A percentile compares a stretch with the other conserved stretches of the same genome.
phyloP scores from a whole-genome alignment of 345 rosid species.

The Lenwebbia sp. region DNA sequence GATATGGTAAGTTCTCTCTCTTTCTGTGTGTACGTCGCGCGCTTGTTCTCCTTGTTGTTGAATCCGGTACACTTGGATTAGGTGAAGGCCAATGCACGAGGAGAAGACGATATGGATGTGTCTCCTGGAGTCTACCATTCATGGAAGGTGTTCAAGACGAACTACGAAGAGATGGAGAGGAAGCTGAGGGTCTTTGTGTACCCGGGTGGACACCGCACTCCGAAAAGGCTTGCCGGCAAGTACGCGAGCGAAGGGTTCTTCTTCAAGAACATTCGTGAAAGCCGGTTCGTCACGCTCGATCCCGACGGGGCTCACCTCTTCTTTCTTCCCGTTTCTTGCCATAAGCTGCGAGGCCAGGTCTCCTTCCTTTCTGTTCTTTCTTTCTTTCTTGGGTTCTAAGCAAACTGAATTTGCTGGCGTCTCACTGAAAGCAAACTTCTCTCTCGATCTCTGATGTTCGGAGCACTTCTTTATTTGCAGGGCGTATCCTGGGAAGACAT shows the following conservation, averaged over 20 bases:
- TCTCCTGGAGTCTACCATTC: constrained; percentile 2
- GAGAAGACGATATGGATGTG: neutral
- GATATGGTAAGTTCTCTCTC: neutral
- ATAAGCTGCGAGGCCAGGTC: neutral
- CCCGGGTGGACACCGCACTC: constrained; percentile 1
- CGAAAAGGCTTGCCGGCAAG: neutral
- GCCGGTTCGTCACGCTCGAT: constrained; percentile 1
- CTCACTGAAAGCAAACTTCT: neutral
- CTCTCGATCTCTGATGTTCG: neutral
- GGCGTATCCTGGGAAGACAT: neutral
- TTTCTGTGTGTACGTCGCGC: rapidly evolving
- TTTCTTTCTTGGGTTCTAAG: neutral
- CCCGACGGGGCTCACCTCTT: constrained; percentile 4
- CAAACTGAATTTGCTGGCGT: neutral
- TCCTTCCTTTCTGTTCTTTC: neutral
- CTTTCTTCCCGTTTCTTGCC: constrained; percentile 5
- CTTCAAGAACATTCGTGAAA: constrained; percentile 6
- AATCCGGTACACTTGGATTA: neutral
- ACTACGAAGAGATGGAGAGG: constrained; percentile 3
- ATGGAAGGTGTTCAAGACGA: neutral
- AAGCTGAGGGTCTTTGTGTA: constrained; percentile 5
- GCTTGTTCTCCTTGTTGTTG: neutral
- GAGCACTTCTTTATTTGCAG: neutral
- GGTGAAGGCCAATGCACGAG: neutral
- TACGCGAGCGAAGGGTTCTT: constrained; percentile 5